Evolutionary conservation across 176 grass and related monocot genomes (phyloP).

Genomic region (Rhynchospora breviuscula): DNA sequence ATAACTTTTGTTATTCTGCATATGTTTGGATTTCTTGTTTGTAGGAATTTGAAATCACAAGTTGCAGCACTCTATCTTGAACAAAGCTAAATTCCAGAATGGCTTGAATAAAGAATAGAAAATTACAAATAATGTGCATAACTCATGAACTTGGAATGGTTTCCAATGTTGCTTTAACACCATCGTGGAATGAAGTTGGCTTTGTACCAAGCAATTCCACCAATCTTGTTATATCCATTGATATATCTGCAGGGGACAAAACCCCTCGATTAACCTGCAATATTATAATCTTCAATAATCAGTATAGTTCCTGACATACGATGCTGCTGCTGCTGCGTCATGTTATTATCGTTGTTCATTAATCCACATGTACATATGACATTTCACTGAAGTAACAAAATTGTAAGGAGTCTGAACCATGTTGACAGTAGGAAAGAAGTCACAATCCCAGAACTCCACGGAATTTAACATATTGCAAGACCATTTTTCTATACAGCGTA

Average conservation of each 20-base stretch:
- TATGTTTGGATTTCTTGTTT: background rate
- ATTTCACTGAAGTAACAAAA: background rate
- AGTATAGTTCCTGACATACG: constrained; percentile 11
- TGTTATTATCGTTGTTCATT: background rate
- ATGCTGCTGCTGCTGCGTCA: background rate
- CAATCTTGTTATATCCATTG: constrained; percentile 84
- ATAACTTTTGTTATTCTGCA: background rate
- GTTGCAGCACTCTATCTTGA: constrained; percentile 5
- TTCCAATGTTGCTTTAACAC: constrained; percentile 64
- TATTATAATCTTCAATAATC: constrained; percentile 7
- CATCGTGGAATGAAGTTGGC: constrained; percentile 60
- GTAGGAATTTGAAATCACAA: background rate
- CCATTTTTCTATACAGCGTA: background rate
- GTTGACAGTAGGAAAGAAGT: background rate
- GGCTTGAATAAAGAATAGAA: background rate
- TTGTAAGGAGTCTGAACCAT: background rate
- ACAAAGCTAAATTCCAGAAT: constrained; percentile 3
- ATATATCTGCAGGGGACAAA: constrained; percentile 84
- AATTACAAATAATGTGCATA: background rate
- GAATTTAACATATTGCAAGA: background rate
- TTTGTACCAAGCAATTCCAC: constrained; percentile 51
- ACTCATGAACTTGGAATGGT: constrained; percentile 31
- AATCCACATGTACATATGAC: background rate
- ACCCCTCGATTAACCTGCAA: constrained; percentile 70
- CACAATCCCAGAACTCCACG: background rate